Evolutionary conservation across 2,329 filamentous ascomycete genomes (phyloP).

Genomic region (Thermothelomyces thermophilus): DNA sequence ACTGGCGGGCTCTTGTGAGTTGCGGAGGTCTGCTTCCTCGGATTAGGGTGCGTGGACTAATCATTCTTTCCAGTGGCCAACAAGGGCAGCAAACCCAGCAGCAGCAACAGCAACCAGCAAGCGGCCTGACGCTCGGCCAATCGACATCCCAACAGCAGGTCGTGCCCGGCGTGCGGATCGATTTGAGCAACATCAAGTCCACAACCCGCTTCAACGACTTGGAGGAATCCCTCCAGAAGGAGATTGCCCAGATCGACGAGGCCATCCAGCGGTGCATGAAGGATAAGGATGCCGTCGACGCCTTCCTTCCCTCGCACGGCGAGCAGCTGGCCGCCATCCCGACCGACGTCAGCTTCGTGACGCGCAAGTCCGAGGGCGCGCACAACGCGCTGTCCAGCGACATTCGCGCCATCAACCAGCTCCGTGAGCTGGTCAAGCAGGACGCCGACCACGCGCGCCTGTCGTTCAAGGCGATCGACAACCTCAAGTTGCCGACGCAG

Average conservation of each 20-base stretch:
- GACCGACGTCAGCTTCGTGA: constrained; percentile 38
- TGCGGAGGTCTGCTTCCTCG: neutral
- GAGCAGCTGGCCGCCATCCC: constrained; percentile 34
- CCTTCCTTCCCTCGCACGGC: constrained; percentile 53
- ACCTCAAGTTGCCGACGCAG: constrained; percentile 42
- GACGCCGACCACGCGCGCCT: constrained; percentile 38
- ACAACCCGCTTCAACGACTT: constrained; percentile 92
- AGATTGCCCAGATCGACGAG: constrained; percentile 71
- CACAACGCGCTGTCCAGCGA: constrained; percentile 35
- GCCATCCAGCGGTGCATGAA: constrained; percentile 75
- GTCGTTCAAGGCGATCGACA: constrained; percentile 41
- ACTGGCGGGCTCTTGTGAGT: constrained; percentile 26
- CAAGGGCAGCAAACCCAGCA: constrained; percentile 19
- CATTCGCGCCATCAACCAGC: constrained; percentile 37
- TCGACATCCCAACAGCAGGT: constrained; percentile 45
- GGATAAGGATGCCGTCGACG: constrained; percentile 69
- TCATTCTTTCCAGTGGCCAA: constrained; percentile 14
- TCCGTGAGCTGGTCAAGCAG: constrained; percentile 35
- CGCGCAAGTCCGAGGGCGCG: constrained; percentile 40
- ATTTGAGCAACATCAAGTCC: constrained; percentile 69
- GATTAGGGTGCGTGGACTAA: neutral
- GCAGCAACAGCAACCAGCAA: constrained; percentile 14
- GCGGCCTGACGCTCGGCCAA: constrained; percentile 43
- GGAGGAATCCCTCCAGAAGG: constrained; percentile 69
- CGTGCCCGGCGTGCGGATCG: constrained; percentile 69